phyloP scores from a whole-genome alignment of 2,329 filamentous ascomycete genomes.

The Alternaria rosae region DNA sequence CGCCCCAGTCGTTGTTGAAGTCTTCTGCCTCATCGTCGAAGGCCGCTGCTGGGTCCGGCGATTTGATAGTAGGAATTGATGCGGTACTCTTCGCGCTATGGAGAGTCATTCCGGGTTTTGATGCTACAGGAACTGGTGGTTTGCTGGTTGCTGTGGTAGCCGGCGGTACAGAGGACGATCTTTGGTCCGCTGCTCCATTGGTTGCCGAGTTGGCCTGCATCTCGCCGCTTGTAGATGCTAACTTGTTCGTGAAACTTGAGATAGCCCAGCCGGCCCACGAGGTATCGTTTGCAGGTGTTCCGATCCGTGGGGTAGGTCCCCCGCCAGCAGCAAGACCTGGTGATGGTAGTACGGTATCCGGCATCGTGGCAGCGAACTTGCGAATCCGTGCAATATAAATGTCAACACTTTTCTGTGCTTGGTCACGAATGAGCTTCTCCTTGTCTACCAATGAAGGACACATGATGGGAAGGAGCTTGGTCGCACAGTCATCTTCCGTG shows the following conservation, averaged over 20 bases:
- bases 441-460: conserved; percentile 90
- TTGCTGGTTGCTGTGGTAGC: conserved; percentile 54
- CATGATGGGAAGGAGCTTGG: conserved; percentile 81
- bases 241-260: conserved; percentile 95
- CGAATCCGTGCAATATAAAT: conserved; percentile 82
- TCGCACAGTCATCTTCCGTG: conserved; percentile 86
- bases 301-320: conserved; percentile 71
- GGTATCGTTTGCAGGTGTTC: conserved; percentile 73
- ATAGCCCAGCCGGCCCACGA: conserved; percentile 98
- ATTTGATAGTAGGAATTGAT: conserved; percentile 37
- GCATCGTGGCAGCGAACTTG: conserved; percentile 78
- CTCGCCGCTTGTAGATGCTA: conserved; percentile 83
- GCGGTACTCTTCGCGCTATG: conserved; percentile 36
- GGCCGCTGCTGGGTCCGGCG: conserved; percentile 60
- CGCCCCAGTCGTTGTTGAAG: conserved; percentile 77
- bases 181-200: conserved; percentile 53
- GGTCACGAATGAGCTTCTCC: conserved; percentile 91
- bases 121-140: conserved; percentile 58
- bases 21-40: conserved; percentile 60
- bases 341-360: conserved; percentile 79
- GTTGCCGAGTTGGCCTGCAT: conserved; percentile 66
- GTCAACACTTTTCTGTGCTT: conserved; percentile 88
- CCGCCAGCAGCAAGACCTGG: conserved; percentile 58
- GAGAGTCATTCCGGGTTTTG: conserved; percentile 41
- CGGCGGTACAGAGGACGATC: conserved; percentile 60